A percentile compares a stretch with the other conserved stretches of the same genome.
These are phyloP conservation scores for Neocallimastix lanati DNA, from an alignment of 192 early-diverging fungal species.

Conservation along the genomic window DNA sequence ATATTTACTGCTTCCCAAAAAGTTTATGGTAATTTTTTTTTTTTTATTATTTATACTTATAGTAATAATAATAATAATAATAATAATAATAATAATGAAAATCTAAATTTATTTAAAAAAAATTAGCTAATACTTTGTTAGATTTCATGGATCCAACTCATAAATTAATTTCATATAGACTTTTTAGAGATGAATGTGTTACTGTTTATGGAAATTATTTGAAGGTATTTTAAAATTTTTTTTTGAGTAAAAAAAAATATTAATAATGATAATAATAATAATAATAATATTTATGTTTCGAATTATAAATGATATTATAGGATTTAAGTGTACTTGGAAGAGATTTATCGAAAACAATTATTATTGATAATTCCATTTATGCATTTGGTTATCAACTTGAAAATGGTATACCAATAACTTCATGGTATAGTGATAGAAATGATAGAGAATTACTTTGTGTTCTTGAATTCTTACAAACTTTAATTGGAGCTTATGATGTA, in stretches of 20 bases:
- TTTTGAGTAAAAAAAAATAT: too few relatives aligned
- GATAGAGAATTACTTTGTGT: constrained; percentile 44
- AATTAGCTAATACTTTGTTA: neutral
- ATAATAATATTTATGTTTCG: too few relatives aligned
- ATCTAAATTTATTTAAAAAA: too few relatives aligned
- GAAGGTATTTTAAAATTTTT: neutral
- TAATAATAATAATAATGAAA: too few relatives aligned
- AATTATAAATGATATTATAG: constrained; percentile 17
- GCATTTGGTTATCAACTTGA: constrained; percentile 50
- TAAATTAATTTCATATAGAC: neutral
- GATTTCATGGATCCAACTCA: neutral
- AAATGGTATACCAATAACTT: constrained; percentile 33
- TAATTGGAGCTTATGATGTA: constrained; percentile 43
- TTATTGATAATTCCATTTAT: constrained; percentile 57
- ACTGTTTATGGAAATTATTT: neutral
- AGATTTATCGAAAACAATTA: constrained; percentile 35
- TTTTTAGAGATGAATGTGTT: constrained; percentile 46
- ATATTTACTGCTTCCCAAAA: constrained; percentile 59
- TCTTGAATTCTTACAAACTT: constrained; percentile 35
- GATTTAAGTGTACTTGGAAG: constrained; percentile 49
- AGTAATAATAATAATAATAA: too few relatives aligned
- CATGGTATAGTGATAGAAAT: constrained; percentile 48
- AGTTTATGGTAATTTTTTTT: constrained; percentile 57
- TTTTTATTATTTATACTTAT: too few relatives aligned
- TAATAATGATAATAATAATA: too few relatives aligned